Evolutionary conservation across 2,329 filamentous ascomycete genomes (phyloP).

Genomic region (Fusarium buharicum): DNA sequence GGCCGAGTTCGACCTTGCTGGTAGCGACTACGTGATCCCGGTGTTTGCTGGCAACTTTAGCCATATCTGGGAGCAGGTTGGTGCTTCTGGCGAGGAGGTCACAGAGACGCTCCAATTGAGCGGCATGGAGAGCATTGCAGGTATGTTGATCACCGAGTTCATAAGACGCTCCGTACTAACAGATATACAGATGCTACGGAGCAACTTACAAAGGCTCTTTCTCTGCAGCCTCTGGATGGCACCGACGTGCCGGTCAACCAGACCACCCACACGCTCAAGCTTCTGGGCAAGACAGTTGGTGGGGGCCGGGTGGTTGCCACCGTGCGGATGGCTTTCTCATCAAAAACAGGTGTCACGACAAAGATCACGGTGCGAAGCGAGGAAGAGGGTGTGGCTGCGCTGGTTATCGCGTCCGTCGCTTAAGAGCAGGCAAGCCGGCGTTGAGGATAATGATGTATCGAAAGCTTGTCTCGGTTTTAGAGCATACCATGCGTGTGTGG

Average conservation of each 20-base stretch:
- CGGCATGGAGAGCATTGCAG: slow-evolving; percentile 90
- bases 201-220: slow-evolving; percentile 85
- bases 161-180: slow-evolving; percentile 37
- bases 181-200: slow-evolving; percentile 82
- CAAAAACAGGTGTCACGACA: slow-evolving; percentile 92
- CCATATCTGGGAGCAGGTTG: slow-evolving; percentile 94
- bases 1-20: slow-evolving; percentile 88
- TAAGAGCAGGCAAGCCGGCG: slow-evolving; percentile 59
- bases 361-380: slow-evolving; percentile 94
- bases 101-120: slow-evolving; percentile 90
- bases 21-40: slow-evolving; percentile 93
- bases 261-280: slow-evolving; percentile 92
- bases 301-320: slow-evolving; percentile 89
- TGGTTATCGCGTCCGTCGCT: slow-evolving; percentile 86
- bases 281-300: slow-evolving; percentile 93
- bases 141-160: slow-evolving; percentile 62
- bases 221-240: slow-evolving; percentile 92
- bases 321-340: slow-evolving; percentile 92
- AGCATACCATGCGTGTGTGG: slow-evolving; percentile 34
- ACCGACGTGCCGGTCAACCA: slow-evolving; percentile 89
- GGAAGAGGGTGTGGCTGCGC: slow-evolving; percentile 87
- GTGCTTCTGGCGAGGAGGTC: slow-evolving; percentile 86
- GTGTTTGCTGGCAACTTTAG: slow-evolving; percentile 95
- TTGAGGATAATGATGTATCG: slow-evolving; percentile 52
- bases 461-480: slow-evolving; percentile 47